Base-by-base conservation (phyloP, 2,329 filamentous ascomycete species). In the Colletotrichum scovillei region DNA sequence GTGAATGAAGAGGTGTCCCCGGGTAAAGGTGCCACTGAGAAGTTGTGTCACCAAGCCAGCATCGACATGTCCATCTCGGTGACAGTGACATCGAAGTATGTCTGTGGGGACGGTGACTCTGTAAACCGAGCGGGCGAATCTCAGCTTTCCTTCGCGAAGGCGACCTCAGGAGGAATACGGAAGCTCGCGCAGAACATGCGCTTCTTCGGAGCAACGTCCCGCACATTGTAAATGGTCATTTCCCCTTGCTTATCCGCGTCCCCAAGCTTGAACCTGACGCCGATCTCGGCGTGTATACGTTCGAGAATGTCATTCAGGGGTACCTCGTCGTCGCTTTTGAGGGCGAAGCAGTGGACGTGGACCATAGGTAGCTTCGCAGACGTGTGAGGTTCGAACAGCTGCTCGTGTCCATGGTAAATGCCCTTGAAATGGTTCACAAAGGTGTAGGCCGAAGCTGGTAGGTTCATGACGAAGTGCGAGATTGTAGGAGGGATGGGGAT, bases 181-280 rank as follows among this genome's bases (percentile, higher is more conserved):
- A 99, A 98, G 77, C 92, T 97, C 35, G 95, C 96, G 82, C 97
- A 98, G 82, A 96, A 98, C 95, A 98, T 98, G 80, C 93, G 90
- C 88, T 99, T 99, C 79, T 94, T 93, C 5, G 97, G 97, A 72
- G 95, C 94, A 68, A 99, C 97, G 77, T 97, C 92, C 76, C 97
- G 89, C 42, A 98, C 95, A 72, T 93, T 91, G 73, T 91, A 84
- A 75, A 95, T 89, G 0, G 84, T 84, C 49, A 90, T 84, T 77
- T 90, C 83, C 6, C 84, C 84, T 60, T 86, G 83, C 32, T 81
- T 80, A 67, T 87, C 84, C 30, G 83, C 82, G 70, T 90, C 85
- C 14, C 85, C 87, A 12, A 84, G 80, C 69, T 77, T 80, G 63
- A 87, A 79, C 73, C 78, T 74, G 55, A 84, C 78, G 12, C 84